phyloP scores from a whole-genome alignment of 2,329 filamentous ascomycete genomes.

The Ophiocordyceps robertsii region DNA sequence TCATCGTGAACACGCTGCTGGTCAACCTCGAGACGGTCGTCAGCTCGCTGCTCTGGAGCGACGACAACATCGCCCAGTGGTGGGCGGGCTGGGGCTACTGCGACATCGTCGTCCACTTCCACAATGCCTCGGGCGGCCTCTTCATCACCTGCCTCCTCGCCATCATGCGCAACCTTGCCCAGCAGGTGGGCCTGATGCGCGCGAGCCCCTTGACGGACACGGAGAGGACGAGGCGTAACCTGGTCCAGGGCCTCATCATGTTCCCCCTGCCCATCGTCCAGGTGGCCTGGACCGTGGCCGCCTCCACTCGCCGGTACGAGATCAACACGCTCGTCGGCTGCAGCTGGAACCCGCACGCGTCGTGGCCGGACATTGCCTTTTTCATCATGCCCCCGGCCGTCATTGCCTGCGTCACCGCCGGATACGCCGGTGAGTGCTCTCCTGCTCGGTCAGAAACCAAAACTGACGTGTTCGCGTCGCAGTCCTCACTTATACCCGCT shows the following conservation, averaged over 20 bases:
- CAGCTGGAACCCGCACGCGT: slow-evolving; percentile 24
- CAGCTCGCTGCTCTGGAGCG: slow-evolving; percentile 39
- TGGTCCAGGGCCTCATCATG: slow-evolving; percentile 38
- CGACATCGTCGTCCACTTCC: slow-evolving; percentile 34
- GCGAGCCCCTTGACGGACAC: slow-evolving; percentile 22
- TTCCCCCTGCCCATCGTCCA: slow-evolving; percentile 39
- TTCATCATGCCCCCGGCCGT: slow-evolving; percentile 31
- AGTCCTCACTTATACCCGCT: slow-evolving; percentile 36
- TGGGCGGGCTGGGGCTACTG: slow-evolving; percentile 39
- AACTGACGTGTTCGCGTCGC: background rate
- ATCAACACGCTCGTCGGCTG: slow-evolving; percentile 39
- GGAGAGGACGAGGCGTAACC: slow-evolving; percentile 28
- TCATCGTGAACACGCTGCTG: slow-evolving; percentile 31
- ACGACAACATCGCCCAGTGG: slow-evolving; percentile 36
- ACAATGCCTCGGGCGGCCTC: slow-evolving; percentile 30
- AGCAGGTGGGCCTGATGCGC: slow-evolving; percentile 32
- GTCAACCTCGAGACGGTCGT: slow-evolving; percentile 34
- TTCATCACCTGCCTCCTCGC: slow-evolving; percentile 39
- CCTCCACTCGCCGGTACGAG: slow-evolving; percentile 32
- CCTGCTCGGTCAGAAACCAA: background rate
- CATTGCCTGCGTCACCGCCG: slow-evolving; percentile 27
- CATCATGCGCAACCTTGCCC: slow-evolving; percentile 39
- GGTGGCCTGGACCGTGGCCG: slow-evolving; percentile 31
- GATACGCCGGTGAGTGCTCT: slow-evolving; percentile 37
- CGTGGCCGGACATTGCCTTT: slow-evolving; percentile 35